Percentiles rank a stretch among this genome's conserved stretches.
Evolutionary conservation across 345 rosid genomes (phyloP).

Genomic region (Salix caprea): DNA sequence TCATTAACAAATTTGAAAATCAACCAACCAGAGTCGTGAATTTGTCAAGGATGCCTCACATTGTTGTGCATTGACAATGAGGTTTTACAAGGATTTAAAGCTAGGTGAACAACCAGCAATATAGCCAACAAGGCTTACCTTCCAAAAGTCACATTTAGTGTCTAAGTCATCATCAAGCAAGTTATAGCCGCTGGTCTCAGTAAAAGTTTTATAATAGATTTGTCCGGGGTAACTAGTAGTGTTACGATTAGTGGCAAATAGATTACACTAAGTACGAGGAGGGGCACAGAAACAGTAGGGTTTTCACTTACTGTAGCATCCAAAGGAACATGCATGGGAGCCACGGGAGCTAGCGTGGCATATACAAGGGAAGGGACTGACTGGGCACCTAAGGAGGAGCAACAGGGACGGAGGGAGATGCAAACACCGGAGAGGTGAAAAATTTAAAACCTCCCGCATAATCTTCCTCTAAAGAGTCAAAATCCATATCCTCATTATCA

Average conservation of each 20-base stretch:
- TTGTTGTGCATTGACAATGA: too few species aligned
- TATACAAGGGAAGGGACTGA: neutral
- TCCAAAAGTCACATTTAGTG: neutral
- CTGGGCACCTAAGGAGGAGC: neutral
- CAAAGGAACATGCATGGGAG: neutral
- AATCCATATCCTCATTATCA: too few species aligned
- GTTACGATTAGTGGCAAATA: neutral
- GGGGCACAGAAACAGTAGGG: neutral
- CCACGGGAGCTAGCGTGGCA: rapidly evolving
- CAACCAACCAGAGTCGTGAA: rapidly evolving
- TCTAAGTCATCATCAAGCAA: neutral
- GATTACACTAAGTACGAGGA: rapidly evolving
- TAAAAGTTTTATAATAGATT: rapidly evolving
- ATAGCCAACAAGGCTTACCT: neutral
- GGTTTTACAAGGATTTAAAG: too few species aligned
- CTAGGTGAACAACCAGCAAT: neutral
- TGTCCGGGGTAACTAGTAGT: neutral
- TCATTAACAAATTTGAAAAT: too few species aligned
- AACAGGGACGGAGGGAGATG: neutral
- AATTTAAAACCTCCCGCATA: rapidly evolving
- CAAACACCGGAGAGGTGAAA: neutral
- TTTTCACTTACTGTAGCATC: neutral
- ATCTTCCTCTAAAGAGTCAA: neutral
- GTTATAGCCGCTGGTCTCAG: rapidly evolving
- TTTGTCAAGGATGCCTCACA: neutral